Evolutionary conservation across 345 rosid species (phyloP), one percentile per base, ranked within the genome.

Genomic region (Gossypium thurberi): DNA sequence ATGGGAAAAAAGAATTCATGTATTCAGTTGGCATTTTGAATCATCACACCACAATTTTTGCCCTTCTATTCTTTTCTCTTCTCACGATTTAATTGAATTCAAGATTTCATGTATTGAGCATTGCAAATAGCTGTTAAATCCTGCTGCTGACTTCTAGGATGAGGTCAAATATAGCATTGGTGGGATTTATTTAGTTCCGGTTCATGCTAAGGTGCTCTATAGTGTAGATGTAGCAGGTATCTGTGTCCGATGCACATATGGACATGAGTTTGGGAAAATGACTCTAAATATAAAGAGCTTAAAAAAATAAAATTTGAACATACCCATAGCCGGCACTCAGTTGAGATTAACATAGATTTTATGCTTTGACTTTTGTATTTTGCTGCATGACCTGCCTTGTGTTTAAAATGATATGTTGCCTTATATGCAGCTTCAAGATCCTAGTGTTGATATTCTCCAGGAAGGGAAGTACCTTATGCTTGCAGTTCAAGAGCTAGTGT

Each of bases 381-480:
- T 57, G n/a, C 42, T 44, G 23, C 55, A 43, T 58, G 52, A 58
- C 13, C 20, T 15, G 44, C 17, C 37, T 2, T 17, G 5, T 25
- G 21, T 23, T 28, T 72, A 44, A 23, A 46, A 23, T 70, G 62
- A 69, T 70, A 42, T 61, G 28, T 25, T 58, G 66, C 26, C 55
- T 52, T 61, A 65, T 78, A 37, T 82, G 81, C 86, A 92, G 99
- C 98, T 95, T 71, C 79, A 87, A 76, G 86, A 92, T 84, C 93
- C 90, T 43, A 80, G 72, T 73, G 14, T 87, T 47, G 99, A 92
- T 81, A 86, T 92, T 50, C 86, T 84, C 83, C 90, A 86, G 84
- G 96, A 91, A 87, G 99, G 94, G 65, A 92, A 91, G 68, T 89
- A 95, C 82, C 85, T 95, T 57, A 84, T 92, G 90, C 90, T 87